phyloP scores from a whole-genome alignment of 495 filamentous ascomycete species.

The Neurospora sp. region DNA sequence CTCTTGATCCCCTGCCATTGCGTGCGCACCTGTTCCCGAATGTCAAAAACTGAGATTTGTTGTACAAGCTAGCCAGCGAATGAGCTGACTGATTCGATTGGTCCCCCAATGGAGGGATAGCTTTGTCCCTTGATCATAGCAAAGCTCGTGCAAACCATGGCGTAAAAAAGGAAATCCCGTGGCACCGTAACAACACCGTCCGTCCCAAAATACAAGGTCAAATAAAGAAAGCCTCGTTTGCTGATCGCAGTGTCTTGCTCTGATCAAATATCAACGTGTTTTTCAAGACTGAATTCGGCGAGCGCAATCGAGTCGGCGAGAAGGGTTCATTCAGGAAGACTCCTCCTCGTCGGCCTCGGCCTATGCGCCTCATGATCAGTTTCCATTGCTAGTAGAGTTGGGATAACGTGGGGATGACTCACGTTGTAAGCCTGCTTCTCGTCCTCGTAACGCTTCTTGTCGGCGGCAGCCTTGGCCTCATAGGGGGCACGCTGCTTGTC shows the following conservation, averaged over 20 bases:
- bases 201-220: conserved; percentile 33
- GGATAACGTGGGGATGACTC: conserved; percentile 25
- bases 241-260: conserved; percentile 11
- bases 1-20: background rate
- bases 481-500: conserved; percentile 86
- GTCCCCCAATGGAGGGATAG: background rate
- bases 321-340: conserved; percentile 22
- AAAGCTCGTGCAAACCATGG: conserved; percentile 25
- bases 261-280: conserved; percentile 14
- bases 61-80: background rate
- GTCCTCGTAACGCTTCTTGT: conserved; percentile 98
- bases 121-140: conserved; percentile 17
- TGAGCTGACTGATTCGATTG: background rate
- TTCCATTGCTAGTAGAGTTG: conserved; percentile 8
- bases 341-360: conserved; percentile 39
- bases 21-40: background rate
- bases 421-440: conserved; percentile 92
- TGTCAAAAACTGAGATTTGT: background rate
- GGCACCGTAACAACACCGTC: conserved; percentile 33
- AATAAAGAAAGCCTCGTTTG: conserved; percentile 20
- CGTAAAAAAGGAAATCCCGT: conserved; percentile 19
- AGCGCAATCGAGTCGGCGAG: conserved; percentile 23
- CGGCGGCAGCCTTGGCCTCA: conserved; percentile 85
- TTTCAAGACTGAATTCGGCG: conserved; percentile 20
- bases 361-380: conserved; percentile 27